Evolutionary conservation across 1,284 basidiomycete genomes (phyloP), one percentile per base, ranked within the genome.

Genomic region (Abortiporus biennis): DNA sequence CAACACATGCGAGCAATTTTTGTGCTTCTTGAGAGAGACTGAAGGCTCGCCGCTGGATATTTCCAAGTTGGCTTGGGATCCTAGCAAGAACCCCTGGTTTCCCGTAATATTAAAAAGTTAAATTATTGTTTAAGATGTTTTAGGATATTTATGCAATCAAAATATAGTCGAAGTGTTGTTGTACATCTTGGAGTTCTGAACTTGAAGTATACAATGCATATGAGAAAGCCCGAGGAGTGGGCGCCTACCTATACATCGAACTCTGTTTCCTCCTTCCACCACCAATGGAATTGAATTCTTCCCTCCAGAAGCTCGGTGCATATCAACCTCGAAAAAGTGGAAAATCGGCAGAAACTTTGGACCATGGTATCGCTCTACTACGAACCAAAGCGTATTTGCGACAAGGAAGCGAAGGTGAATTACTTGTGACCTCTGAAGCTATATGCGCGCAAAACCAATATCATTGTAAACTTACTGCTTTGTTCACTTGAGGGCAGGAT

Each of bases 261-360:
- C n/a, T n/a, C n/a, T n/a, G n/a, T n/a, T n/a, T n/a, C n/a, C n/a
- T n/a, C n/a, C n/a, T n/a, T n/a, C n/a, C n/a, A n/a, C 20, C 34
- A n/a, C 44, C 39, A 42, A 64, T 63, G 61, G 60, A 65, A 45
- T 57, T 81, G 40, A 56, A 73, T 31, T 58, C 70, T 34, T 76
- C 86, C 22, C 64, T 88, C 23, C 72, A 85, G 52, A 72, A 70
- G 48, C 77, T 92, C 15, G 78, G 85, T 3, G 72, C 69, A 23
- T 89, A 84, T 63, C 73, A 85, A 40, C 66, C 72, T n/a, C 74
- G 78, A 33, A 83, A 79, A 48, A 72, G 72, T 2, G 68, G 83
- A 30, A 74, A 78, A 23, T 91, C 90, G 0, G 79, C 85, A 52
- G 76, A 89, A 43, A 74, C 77, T 0, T 77, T 92, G 15, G 70